Evolutionary conservation across 2,329 filamentous ascomycete species (phyloP).

Genomic region (Pseudogymnoascus sp.): DNA sequence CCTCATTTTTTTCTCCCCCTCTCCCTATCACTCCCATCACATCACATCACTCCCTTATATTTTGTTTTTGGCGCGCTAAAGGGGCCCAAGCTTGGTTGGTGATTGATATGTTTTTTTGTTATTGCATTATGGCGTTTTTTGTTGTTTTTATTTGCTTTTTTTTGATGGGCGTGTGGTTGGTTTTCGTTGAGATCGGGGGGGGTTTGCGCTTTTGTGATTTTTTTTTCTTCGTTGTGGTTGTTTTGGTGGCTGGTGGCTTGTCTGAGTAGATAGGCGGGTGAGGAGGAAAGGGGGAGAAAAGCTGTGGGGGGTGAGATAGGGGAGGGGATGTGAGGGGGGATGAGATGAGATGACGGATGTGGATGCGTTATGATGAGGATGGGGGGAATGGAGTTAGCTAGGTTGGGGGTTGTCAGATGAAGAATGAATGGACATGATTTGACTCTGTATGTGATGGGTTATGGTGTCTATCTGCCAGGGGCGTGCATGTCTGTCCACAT

Average conservation of each 20-base stretch:
- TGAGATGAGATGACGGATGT: background rate
- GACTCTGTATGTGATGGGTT: background rate
- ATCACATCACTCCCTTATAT: background rate
- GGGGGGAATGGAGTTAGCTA: background rate
- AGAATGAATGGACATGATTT: conserved; percentile 1
- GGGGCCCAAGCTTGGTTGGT: background rate
- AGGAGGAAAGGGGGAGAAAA: background rate
- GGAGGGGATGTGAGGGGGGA: background rate
- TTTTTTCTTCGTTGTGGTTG: background rate
- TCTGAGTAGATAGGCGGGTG: background rate
- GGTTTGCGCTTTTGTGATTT: background rate
- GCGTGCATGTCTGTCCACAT: background rate
- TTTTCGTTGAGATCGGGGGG: background rate
- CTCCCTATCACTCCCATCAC: too few relatives aligned
- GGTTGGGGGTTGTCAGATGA: background rate
- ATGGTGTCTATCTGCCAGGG: background rate
- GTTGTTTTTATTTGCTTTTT: background rate
- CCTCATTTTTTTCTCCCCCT: background rate
- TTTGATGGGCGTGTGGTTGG: background rate
- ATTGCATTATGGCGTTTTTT: background rate
- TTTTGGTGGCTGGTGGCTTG: background rate
- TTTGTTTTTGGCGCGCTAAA: background rate
- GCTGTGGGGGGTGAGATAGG: background rate
- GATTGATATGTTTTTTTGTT: background rate
- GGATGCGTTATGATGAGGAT: background rate